Evolutionary conservation across 208 protist genomes (phyloP).

Genomic region (Acanthamoeba healyi): DNA sequence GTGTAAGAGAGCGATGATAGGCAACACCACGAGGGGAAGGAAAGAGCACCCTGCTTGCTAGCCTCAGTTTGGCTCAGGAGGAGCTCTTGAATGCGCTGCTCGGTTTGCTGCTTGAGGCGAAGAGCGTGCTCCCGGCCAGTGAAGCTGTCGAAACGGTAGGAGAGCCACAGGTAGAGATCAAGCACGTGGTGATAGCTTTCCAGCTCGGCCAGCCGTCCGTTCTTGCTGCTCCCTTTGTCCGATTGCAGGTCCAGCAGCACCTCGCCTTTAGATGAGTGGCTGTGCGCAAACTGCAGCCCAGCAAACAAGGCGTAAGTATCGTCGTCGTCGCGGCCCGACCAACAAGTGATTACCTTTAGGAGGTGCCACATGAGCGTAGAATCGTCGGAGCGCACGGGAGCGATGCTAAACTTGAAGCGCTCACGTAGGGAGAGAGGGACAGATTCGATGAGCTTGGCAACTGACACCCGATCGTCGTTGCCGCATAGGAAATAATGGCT

Average conservation of each 20-base stretch:
- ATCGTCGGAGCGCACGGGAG: constrained; percentile 38
- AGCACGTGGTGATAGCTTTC: constrained; percentile 59
- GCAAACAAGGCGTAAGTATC: background rate
- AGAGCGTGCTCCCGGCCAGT: background rate
- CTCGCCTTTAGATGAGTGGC: background rate
- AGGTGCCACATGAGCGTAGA: constrained; percentile 39
- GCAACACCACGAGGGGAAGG: background rate
- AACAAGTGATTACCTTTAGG: background rate
- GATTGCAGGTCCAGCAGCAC: background rate
- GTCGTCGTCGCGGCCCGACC: background rate
- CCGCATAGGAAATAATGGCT: constrained; percentile 77
- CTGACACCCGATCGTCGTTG: constrained; percentile 26
- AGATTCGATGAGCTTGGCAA: constrained; percentile 19
- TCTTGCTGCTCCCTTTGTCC: background rate
- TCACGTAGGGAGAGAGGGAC: constrained; percentile 35
- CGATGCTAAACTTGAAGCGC: constrained; percentile 48
- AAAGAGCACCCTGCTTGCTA: background rate
- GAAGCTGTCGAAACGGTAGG: constrained; percentile 42
- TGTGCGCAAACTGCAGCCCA: background rate
- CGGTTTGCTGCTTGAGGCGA: background rate
- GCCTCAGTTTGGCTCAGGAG: background rate
- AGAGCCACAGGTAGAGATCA: constrained; percentile 59
- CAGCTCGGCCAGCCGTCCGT: constrained; percentile 23
- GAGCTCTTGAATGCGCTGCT: constrained; percentile 15
- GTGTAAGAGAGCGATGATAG: background rate